phyloP scores from a whole-genome alignment of 768 basidiomycete genomes.

The Panaeolus papilionaceus region DNA sequence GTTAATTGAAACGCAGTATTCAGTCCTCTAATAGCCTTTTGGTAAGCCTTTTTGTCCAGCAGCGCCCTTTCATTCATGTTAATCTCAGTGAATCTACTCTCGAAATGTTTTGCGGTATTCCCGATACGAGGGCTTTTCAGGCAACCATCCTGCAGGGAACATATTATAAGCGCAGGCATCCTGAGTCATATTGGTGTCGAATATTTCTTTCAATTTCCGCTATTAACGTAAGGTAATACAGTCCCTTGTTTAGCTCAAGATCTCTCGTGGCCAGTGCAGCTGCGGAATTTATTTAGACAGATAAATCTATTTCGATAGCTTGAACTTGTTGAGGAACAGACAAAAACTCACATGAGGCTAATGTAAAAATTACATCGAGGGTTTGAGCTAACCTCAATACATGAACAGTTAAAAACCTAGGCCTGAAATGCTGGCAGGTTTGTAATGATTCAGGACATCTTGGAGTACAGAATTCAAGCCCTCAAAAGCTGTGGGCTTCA shows the following conservation, averaged over 20 bases:
- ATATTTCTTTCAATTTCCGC: conserved; percentile 6
- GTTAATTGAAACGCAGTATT: conserved; percentile 13
- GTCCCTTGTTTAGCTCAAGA: conserved; percentile 10
- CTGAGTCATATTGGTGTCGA: conserved; percentile 8
- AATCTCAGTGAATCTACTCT: conserved; percentile 10
- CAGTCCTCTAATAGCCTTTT: neutral
- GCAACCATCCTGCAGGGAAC: neutral
- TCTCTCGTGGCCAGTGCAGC: conserved; percentile 7
- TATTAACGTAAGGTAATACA: conserved; percentile 10
- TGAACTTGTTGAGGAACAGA: neutral
- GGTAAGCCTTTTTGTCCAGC: neutral
- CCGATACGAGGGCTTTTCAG: neutral
- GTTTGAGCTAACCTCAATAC: neutral
- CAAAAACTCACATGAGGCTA: neutral
- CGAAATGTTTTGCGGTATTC: conserved; percentile 1
- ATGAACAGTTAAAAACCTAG: neutral
- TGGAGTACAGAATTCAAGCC: neutral
- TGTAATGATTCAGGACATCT: neutral
- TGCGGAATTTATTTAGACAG: neutral
- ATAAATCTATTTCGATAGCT: neutral
- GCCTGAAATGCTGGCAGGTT: neutral
- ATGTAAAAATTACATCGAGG: neutral
- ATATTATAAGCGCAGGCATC: conserved; percentile 3
- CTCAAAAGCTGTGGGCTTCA: neutral
- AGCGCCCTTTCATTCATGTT: conserved; percentile 12